phyloP scores from a whole-genome alignment of 805 yeast genomes.

The Suhomyces emberorum region DNA sequence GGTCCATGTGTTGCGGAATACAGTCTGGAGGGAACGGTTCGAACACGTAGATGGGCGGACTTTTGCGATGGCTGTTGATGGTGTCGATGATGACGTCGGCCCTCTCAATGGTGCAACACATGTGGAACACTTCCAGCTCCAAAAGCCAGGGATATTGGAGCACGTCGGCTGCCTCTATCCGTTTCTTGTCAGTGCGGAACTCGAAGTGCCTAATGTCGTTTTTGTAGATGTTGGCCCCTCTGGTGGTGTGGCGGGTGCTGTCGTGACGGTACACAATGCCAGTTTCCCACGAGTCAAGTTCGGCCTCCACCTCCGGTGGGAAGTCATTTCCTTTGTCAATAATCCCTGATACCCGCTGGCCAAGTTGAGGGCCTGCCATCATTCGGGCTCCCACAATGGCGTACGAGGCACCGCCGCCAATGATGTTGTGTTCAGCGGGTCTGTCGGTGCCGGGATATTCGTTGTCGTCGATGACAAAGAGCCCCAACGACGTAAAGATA shows the following conservation, averaged over 20 bases:
- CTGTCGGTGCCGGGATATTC: conserved; percentile 45
- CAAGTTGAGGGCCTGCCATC: conserved; percentile 35
- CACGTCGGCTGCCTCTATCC: conserved; percentile 58
- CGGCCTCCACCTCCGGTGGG: conserved; percentile 45
- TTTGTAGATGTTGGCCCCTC: conserved; percentile 77
- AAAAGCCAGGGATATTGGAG: conserved; percentile 33
- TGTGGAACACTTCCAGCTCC: conserved; percentile 51
- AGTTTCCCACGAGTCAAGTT: conserved; percentile 58
- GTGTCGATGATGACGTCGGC: conserved; percentile 45
- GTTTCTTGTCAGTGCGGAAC: conserved; percentile 58
- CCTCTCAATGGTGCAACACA: conserved; percentile 70
- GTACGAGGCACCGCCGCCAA: conserved; percentile 91
- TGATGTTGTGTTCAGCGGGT: conserved; percentile 43
- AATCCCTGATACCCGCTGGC: conserved; percentile 55
- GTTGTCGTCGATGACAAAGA: conserved; percentile 89
- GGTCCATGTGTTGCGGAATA: conserved; percentile 39
- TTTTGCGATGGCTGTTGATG: conserved; percentile 2
- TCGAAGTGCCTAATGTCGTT: conserved; percentile 55
- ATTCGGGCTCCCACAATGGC: conserved; percentile 74
- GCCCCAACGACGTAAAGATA: conserved; percentile 65
- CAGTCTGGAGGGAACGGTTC: conserved; percentile 88
- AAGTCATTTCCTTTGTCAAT: conserved; percentile 81
- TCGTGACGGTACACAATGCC: conserved; percentile 57
- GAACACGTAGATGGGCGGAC: conserved; percentile 57
- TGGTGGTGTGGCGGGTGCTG: conserved; percentile 56